Evolutionary conservation across 208 protist species (phyloP).

Genomic region (Acanthamoeba rhysodes): DNA sequence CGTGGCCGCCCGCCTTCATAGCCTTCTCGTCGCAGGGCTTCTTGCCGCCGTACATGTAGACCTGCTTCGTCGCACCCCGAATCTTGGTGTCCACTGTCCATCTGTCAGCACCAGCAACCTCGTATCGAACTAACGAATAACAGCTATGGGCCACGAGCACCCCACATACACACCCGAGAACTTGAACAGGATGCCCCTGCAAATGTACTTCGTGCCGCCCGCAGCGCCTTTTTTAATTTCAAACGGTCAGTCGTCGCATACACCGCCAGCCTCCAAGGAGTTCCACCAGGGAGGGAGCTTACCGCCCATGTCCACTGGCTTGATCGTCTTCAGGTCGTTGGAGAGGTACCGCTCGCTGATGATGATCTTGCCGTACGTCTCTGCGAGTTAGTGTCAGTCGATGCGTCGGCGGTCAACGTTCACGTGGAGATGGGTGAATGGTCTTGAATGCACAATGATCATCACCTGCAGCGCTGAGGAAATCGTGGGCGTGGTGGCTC

Average conservation of each 20-base stretch:
- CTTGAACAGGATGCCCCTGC: slow-evolving; percentile 83
- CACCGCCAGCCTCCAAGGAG: background rate
- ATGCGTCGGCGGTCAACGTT: background rate
- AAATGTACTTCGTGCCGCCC: slow-evolving; percentile 76
- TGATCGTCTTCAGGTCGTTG: slow-evolving; percentile 69
- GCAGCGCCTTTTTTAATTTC: slow-evolving; percentile 12
- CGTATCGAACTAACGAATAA: background rate
- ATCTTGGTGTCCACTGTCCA: slow-evolving; percentile 35
- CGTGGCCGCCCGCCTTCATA: slow-evolving; percentile 66
- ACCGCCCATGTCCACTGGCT: slow-evolving; percentile 56
- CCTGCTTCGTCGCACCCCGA: background rate
- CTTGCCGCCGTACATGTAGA: slow-evolving; percentile 48
- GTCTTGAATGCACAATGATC: background rate
- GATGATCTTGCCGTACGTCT: slow-evolving; percentile 62
- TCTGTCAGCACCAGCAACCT: background rate
- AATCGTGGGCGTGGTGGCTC: slow-evolving; percentile 47
- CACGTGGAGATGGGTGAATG: background rate
- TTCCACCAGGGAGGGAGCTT: background rate
- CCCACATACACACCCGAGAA: slow-evolving; percentile 76
- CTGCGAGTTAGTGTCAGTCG: background rate
- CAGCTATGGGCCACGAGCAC: background rate
- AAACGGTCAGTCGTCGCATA: background rate
- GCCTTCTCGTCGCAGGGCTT: slow-evolving; percentile 59
- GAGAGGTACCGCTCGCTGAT: slow-evolving; percentile 38
- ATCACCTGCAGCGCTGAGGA: slow-evolving; percentile 43